Conservation (phyloP, 495 filamentous ascomycete genomes). For the Parmelia sp. region DNA sequence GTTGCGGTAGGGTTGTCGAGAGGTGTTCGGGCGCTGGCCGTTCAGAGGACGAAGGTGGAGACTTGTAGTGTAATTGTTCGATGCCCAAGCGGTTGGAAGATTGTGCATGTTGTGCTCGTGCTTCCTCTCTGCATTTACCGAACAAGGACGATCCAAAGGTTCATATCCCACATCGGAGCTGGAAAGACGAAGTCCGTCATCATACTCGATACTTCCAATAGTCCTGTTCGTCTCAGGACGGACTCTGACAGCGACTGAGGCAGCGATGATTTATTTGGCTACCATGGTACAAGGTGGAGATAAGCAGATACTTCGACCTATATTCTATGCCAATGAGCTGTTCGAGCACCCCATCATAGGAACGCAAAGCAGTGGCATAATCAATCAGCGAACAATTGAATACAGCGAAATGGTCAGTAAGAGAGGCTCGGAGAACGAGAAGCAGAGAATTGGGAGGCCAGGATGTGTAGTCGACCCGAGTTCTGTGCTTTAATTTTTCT, state of each 20-base stretch:
- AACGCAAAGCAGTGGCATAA: not conserved
- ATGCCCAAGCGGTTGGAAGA: not conserved
- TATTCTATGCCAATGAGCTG: not conserved
- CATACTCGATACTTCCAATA: not conserved
- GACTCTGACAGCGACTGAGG: not conserved
- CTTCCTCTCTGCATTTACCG: not conserved
- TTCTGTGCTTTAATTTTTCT: too few relatives aligned
- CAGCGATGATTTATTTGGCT: not conserved
- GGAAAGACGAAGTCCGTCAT: not conserved
- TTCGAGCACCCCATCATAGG: not conserved
- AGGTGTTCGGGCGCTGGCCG: not conserved
- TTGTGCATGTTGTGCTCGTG: too few relatives aligned
- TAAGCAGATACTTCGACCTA: not conserved
- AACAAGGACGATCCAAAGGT: not conserved
- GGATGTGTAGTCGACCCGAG: not conserved
- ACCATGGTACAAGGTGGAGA: not conserved
- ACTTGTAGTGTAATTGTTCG: not conserved
- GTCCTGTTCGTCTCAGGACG: not conserved
- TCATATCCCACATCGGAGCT: not conserved
- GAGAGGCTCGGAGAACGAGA: not conserved
- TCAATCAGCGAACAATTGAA: not conserved
- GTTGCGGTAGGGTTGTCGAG: not conserved
- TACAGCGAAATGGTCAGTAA: not conserved
- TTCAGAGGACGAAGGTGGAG: not conserved
- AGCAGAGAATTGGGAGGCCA: not conserved